Evolutionary conservation across 768 basidiomycete genomes (phyloP).

Genomic region (Amylocystis lapponica): DNA sequence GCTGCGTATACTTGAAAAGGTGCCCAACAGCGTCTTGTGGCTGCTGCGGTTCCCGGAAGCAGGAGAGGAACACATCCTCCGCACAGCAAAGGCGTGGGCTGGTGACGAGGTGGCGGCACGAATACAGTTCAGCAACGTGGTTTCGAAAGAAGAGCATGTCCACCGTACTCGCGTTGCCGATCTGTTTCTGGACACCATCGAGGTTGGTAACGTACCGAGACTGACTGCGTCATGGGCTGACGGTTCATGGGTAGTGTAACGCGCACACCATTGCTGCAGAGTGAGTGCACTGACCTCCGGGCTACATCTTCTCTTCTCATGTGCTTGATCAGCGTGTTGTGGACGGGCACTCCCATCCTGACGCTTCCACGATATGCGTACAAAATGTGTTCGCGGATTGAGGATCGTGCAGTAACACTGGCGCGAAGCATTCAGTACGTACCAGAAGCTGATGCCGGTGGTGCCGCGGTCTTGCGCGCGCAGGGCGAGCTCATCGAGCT

Average conservation of each 20-base stretch:
- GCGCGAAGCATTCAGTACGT: constrained; percentile 26
- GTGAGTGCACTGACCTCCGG: constrained; percentile 25
- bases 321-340: constrained; percentile 35
- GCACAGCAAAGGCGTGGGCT: constrained; percentile 39
- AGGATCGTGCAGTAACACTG: constrained; percentile 37
- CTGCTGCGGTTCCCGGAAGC: constrained; percentile 44
- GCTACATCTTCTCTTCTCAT: constrained; percentile 6
- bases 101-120: constrained; percentile 40
- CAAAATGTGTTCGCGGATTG: constrained; percentile 49
- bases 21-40: constrained; percentile 47
- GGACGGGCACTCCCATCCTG: constrained; percentile 46
- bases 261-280: constrained; percentile 48
- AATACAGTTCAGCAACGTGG: constrained; percentile 43
- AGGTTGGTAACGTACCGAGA: constrained; percentile 33
- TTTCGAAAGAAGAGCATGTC: constrained; percentile 40
- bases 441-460: constrained; percentile 9
- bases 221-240: not conserved
- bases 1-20: constrained; percentile 39
- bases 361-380: constrained; percentile 40
- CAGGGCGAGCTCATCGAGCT: constrained; percentile 34
- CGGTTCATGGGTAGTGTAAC: constrained; percentile 34
- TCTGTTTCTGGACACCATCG: constrained; percentile 47
- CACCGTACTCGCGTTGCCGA: constrained; percentile 42
- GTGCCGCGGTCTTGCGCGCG: constrained; percentile 16
- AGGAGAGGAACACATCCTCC: constrained; percentile 40